Percentiles rank a stretch among this genome's conserved stretches.
phyloP scores from a whole-genome alignment of 805 yeast species.

The Candida morakotiae region DNA sequence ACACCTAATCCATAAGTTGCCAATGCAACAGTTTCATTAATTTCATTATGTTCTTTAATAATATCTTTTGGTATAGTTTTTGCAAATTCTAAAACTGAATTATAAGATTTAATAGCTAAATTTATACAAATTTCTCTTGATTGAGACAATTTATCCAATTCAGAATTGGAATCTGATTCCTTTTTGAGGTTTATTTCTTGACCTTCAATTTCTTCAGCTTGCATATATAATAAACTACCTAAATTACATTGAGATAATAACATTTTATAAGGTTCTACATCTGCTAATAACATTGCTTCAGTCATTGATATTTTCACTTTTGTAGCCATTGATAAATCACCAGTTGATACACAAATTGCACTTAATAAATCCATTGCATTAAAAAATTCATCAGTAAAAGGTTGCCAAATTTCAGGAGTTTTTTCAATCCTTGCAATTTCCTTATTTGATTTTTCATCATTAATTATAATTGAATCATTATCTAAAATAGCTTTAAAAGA shows the following conservation, averaged over 20 bases:
- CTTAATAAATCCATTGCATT: conserved; percentile 72
- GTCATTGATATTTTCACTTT: conserved; percentile 60
- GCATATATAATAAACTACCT: conserved; percentile 65
- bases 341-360: conserved; percentile 64
- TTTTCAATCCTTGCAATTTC: conserved; percentile 19
- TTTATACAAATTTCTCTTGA: conserved; percentile 22
- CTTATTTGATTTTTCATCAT: conserved; percentile 9
- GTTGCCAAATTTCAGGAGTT: conserved; percentile 59
- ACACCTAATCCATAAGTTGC: conserved; percentile 87
- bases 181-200: conserved; percentile 31
- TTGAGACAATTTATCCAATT: conserved; percentile 17
- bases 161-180: conserved; percentile 9
- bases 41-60: conserved; percentile 15
- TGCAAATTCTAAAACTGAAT: conserved; percentile 31
- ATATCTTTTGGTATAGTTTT: conserved; percentile 26
- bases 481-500: conserved; percentile 14
- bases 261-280: conserved; percentile 60
- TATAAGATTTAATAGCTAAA: conserved; percentile 30
- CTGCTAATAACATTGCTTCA: conserved; percentile 71
- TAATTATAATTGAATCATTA: conserved; percentile 13
- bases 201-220: conserved; percentile 60
- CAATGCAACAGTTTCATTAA: conserved; percentile 70
- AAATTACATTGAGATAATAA: conserved; percentile 63
- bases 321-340: conserved; percentile 62
- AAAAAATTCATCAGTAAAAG: conserved; percentile 74